These are phyloP conservation scores for Hamigera avellanea DNA, from an alignment of 495 filamentous ascomycete genomes.

Conservation along the genomic window DNA sequence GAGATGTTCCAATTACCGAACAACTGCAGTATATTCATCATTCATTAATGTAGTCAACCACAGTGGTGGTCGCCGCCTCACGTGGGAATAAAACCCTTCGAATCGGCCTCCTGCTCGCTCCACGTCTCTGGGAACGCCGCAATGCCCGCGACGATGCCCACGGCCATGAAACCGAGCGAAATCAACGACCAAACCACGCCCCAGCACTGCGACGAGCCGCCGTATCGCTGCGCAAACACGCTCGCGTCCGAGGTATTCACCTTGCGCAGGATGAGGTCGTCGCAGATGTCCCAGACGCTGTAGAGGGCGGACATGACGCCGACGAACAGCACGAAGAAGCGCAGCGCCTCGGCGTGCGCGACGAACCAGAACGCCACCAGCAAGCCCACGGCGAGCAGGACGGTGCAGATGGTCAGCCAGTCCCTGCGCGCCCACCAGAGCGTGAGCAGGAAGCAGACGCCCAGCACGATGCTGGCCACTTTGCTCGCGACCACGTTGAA, in stretches of 20 bases:
- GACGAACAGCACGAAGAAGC: constrained; percentile 71
- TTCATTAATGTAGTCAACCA: too few relatives aligned
- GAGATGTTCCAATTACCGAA: too few relatives aligned
- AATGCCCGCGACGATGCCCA: constrained; percentile 59
- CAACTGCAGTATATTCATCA: too few relatives aligned
- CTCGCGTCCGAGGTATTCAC: constrained; percentile 74
- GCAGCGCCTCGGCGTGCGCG: constrained; percentile 55
- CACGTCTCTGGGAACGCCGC: constrained; percentile 63
- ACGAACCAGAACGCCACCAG: constrained; percentile 74
- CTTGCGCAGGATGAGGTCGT: constrained; percentile 74
- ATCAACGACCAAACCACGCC: constrained; percentile 68
- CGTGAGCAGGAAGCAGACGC: constrained; percentile 62
- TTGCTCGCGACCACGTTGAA: constrained; percentile 75
- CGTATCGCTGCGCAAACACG: constrained; percentile 66
- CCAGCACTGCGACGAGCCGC: constrained; percentile 73
- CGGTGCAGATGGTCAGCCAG: constrained; percentile 62
- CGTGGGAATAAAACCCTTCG: constrained; percentile 53
- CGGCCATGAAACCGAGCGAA: constrained; percentile 55
- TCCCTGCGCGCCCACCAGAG: constrained; percentile 71
- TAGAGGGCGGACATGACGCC: constrained; percentile 71
- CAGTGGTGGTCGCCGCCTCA: too few relatives aligned
- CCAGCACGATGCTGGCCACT: constrained; percentile 58
- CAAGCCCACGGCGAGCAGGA: constrained; percentile 57
- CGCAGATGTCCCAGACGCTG: constrained; percentile 80
- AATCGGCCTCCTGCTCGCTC: constrained; percentile 55